phyloP scores from a whole-genome alignment of 1,284 basidiomycete genomes.

The Crucibulum cyathiforme region DNA sequence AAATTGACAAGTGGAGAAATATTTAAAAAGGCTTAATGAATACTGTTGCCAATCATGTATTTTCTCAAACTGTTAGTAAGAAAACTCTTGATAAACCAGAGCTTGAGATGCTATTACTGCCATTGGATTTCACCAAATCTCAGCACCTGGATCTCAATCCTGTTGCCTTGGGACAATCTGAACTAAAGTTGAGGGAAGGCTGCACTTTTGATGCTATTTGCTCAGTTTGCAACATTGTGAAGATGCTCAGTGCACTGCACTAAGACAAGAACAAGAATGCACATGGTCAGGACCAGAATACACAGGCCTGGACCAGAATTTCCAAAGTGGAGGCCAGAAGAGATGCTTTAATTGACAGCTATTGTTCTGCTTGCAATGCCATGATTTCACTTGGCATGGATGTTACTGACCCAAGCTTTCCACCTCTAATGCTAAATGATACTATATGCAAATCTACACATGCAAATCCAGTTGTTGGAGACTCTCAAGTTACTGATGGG shows the following conservation, averaged over 20 bases:
- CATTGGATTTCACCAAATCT: too few relatives aligned
- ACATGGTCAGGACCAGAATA: constrained; percentile 14
- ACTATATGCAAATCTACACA: constrained; percentile 17
- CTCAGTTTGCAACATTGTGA: constrained; percentile 7
- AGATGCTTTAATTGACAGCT: constrained; percentile 4
- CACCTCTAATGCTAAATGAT: constrained; percentile 12
- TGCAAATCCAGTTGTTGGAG: constrained; percentile 18
- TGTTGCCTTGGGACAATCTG: constrained; percentile 1
- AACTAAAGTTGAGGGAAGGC: constrained; percentile 17
- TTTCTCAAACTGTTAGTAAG: too few relatives aligned
- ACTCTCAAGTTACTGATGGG: constrained; percentile 16
- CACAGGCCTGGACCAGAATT: constrained; percentile 11
- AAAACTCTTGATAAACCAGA: too few relatives aligned
- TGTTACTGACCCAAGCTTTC: constrained; percentile 3
- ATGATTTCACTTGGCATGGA: constrained; percentile 10
- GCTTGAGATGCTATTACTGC: too few relatives aligned
- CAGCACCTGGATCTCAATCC: too few relatives aligned
- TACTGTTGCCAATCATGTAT: too few relatives aligned
- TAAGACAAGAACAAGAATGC: constrained; percentile 12
- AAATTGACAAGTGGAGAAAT: too few relatives aligned
- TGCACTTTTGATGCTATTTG: constrained; percentile 13
- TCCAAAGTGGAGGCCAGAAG: not conserved
- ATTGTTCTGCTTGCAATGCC: constrained; percentile 7
- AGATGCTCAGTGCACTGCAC: constrained; percentile 9
- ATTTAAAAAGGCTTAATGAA: too few relatives aligned